Percentiles rank a stretch among this genome's conserved stretches.
Evolutionary conservation across 202 grass and related monocot species (phyloP).

Genomic region (Elaeis oleifera): DNA sequence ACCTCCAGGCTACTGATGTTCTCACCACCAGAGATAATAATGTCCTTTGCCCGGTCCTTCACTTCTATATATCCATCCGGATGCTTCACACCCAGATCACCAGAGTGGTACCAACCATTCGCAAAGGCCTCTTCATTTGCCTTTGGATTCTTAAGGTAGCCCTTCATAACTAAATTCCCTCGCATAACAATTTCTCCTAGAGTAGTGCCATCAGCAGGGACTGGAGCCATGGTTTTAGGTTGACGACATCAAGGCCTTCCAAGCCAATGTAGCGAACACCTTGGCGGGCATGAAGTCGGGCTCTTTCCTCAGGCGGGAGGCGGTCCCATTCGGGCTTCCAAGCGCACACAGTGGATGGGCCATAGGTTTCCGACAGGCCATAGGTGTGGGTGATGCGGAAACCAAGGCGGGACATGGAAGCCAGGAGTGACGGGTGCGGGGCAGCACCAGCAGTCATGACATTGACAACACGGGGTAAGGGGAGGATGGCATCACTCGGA

Average conservation of each 20-base stretch:
- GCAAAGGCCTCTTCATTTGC: conserved; percentile 61
- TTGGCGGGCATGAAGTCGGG: conserved; percentile 51
- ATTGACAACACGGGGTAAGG: conserved; percentile 46
- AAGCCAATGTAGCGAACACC: conserved; percentile 60
- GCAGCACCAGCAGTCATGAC: conserved; percentile 62
- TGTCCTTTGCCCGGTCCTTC: conserved; percentile 82
- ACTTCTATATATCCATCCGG: conserved; percentile 70
- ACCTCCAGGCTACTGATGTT: conserved; percentile 90
- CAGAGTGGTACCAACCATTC: conserved; percentile 62
- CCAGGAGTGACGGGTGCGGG: conserved; percentile 56
- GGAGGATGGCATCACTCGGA: conserved; percentile 48
- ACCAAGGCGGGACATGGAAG: conserved; percentile 46
- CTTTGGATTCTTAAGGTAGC: conserved; percentile 68
- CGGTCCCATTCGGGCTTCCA: conserved; percentile 84
- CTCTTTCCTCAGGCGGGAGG: conserved; percentile 52
- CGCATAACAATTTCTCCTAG: conserved; percentile 67
- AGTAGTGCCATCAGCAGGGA: conserved; percentile 53
- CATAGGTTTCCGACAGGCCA: conserved; percentile 81
- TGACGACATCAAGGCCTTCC: conserved; percentile 53
- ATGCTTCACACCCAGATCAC: conserved; percentile 86
- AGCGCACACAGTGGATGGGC: conserved; percentile 46
- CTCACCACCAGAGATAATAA: conserved; percentile 88
- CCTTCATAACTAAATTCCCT: conserved; percentile 83
- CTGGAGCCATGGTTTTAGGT: conserved; percentile 56
- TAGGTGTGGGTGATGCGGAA: conserved; percentile 77